phyloP scores from a whole-genome alignment of 2,329 filamentous ascomycete species.

The Fusarium sp. region DNA sequence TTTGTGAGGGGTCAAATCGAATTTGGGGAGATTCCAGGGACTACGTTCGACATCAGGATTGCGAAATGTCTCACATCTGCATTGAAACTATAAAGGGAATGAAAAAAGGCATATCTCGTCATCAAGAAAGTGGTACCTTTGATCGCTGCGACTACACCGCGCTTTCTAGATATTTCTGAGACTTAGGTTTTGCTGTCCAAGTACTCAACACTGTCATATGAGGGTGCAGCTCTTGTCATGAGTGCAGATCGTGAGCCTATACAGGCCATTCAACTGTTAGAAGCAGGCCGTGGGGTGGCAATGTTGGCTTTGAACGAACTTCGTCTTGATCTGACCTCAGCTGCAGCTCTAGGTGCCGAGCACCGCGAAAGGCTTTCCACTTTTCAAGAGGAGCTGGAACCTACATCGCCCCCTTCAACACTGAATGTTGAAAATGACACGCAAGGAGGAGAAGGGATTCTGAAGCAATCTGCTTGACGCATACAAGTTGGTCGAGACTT shows the following conservation, averaged over 20 bases:
- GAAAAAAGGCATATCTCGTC: neutral
- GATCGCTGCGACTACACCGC: neutral
- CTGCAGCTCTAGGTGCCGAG: neutral
- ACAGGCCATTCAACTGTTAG: neutral
- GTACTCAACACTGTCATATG: neutral
- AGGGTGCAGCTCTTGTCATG: neutral
- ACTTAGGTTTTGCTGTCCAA: neutral
- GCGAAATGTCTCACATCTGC: neutral
- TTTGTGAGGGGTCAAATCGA: neutral
- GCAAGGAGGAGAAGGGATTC: neutral
- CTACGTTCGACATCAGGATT: neutral
- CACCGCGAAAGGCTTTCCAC: neutral
- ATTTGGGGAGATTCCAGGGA: neutral
- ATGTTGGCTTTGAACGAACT: neutral
- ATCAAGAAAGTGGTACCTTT: neutral
- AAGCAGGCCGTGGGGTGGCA: neutral
- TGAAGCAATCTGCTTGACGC: neutral
- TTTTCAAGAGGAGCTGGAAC: neutral
- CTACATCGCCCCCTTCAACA: neutral
- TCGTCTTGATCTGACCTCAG: neutral
- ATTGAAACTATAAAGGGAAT: neutral
- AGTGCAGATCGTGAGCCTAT: neutral
- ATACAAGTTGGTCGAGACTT: neutral
- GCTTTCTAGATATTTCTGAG: neutral
- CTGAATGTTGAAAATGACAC: neutral